A percentile compares a stretch with the other conserved stretches of the same genome.
These are phyloP conservation scores for Claviceps maximensis DNA, from an alignment of 2,329 filamentous ascomycete genomes.

Conservation along the genomic window DNA sequence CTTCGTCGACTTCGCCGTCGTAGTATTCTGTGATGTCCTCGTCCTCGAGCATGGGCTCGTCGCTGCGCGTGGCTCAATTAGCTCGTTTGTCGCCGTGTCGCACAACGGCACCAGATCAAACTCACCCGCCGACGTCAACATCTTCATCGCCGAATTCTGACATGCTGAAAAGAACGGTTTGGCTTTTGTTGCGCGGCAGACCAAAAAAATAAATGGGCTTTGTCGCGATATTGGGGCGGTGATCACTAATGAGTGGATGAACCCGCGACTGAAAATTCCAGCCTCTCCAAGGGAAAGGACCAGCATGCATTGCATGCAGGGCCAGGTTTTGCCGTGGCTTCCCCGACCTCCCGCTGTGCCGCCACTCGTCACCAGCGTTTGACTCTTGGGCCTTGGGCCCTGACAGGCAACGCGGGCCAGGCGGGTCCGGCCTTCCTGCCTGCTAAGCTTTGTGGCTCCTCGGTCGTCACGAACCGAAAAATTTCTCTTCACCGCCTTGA, in stretches of 20 bases:
- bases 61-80: conserved; percentile 29
- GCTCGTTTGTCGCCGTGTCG: background rate
- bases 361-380: too few relatives aligned
- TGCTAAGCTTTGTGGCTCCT: background rate
- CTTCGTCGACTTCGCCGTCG: conserved; percentile 39
- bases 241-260: background rate
- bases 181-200: background rate
- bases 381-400: too few relatives aligned
- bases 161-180: conserved; percentile 32
- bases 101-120: conserved; percentile 10
- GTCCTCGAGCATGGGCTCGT: conserved; percentile 61
- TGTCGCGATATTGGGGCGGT: background rate
- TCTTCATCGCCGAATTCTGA: conserved; percentile 63
- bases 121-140: conserved; percentile 44
- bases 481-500: conserved; percentile 20
- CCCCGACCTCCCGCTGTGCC: conserved; percentile 9
- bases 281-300: conserved; percentile 11
- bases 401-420: background rate
- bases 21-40: conserved; percentile 49
- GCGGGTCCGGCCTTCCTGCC: too few relatives aligned
- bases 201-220: background rate
- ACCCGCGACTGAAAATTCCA: conserved; percentile 16
- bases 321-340: conserved; percentile 18
- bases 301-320: background rate
- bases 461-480: conserved; percentile 18